Evolutionary conservation across 2,329 filamentous ascomycete species (phyloP).

Genomic region (Ascochyta lentis): DNA sequence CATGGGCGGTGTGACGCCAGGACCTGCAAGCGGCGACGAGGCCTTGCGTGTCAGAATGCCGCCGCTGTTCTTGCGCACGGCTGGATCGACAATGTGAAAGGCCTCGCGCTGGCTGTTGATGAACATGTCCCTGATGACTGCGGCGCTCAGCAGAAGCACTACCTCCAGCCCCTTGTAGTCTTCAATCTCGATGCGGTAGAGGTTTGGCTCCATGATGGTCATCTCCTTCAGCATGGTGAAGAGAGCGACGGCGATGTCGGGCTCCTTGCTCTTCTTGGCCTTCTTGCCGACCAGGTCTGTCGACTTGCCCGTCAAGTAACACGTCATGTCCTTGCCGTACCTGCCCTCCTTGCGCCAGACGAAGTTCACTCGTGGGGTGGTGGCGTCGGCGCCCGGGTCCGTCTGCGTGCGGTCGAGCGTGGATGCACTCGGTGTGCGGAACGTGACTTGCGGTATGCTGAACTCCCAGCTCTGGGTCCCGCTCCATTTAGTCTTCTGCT

Average conservation of each 20-base stretch:
- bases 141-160: slow-evolving; percentile 68
- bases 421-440: slow-evolving; percentile 79
- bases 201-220: slow-evolving; percentile 91
- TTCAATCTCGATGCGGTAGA: slow-evolving; percentile 88
- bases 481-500: slow-evolving; percentile 79
- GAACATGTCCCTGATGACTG: slow-evolving; percentile 68
- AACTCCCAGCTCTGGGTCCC: slow-evolving; percentile 87
- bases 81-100: slow-evolving; percentile 73
- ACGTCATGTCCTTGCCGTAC: slow-evolving; percentile 85
- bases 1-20: slow-evolving; percentile 38
- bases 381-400: slow-evolving; percentile 61
- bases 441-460: slow-evolving; percentile 85
- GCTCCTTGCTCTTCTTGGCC: slow-evolving; percentile 76
- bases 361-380: slow-evolving; percentile 78
- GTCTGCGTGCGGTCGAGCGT: slow-evolving; percentile 75
- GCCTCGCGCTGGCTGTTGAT: slow-evolving; percentile 71
- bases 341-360: slow-evolving; percentile 90
- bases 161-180: slow-evolving; percentile 93
- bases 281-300: slow-evolving; percentile 70
- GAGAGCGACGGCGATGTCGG: slow-evolving; percentile 92
- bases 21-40: slow-evolving; percentile 40
- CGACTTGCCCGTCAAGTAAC: slow-evolving; percentile 81
- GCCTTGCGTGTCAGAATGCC: slow-evolving; percentile 43
- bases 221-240: slow-evolving; percentile 75
- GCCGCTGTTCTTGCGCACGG: slow-evolving; percentile 48